These are phyloP conservation scores for Globisporangium cylindrosporum DNA, from an alignment of 352 stramenopile species.

Conservation along the genomic window DNA sequence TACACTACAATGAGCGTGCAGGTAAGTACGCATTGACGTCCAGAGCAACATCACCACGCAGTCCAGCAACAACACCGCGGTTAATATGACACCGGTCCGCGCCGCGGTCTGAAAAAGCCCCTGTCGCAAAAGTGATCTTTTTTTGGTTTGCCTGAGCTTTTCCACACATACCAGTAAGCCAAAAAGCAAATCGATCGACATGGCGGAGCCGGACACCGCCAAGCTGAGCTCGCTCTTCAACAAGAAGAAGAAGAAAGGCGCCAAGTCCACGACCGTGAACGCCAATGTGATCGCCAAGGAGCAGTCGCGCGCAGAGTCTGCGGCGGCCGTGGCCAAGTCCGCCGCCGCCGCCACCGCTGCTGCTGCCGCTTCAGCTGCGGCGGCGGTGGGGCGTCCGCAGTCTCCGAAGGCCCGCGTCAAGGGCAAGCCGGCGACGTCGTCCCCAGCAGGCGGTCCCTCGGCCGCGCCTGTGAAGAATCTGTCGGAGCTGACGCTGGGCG, in stretches of 20 bases:
- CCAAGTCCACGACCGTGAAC: slow-evolving; percentile 74
- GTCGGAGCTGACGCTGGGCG: slow-evolving; percentile 57
- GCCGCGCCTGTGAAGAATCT: slow-evolving; percentile 44
- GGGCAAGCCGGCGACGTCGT: slow-evolving; percentile 21
- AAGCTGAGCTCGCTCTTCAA: slow-evolving; percentile 83
- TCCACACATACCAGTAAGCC: neutral
- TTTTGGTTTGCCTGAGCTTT: neutral
- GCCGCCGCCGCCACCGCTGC: slow-evolving; percentile 16
- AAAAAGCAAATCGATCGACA: neutral
- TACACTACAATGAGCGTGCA: too few relatives aligned
- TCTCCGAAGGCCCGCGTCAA: slow-evolving; percentile 15
- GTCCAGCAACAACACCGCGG: too few relatives aligned
- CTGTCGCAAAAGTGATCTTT: neutral
- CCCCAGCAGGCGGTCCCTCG: slow-evolving; percentile 10
- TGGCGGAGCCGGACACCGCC: slow-evolving; percentile 33
- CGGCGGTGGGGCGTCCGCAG: neutral
- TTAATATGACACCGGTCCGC: too few relatives aligned
- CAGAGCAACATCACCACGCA: too few relatives aligned
- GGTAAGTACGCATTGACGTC: too few relatives aligned
- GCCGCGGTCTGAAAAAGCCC: too few relatives aligned
- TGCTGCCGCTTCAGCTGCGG: slow-evolving; percentile 5
- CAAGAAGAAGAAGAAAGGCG: slow-evolving; percentile 83
- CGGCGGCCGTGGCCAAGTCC: slow-evolving; percentile 21
- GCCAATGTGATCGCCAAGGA: slow-evolving; percentile 77
- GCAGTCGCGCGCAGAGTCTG: slow-evolving; percentile 28